Evolutionary conservation across 768 basidiomycete genomes (phyloP), one percentile per base, ranked within the genome.

Genomic region (Phaffia australis): DNA sequence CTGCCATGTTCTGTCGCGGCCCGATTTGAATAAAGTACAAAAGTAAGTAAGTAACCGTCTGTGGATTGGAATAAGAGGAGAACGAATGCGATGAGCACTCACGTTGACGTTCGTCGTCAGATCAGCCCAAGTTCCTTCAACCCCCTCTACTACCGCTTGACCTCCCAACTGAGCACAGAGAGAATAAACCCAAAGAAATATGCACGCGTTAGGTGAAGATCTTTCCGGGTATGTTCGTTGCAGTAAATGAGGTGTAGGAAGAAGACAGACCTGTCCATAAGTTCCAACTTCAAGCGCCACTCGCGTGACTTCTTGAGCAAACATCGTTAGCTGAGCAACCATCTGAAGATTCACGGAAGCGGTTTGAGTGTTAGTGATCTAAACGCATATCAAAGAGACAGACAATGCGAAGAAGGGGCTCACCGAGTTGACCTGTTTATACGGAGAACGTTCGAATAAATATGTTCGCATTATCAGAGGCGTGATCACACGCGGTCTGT

Each of bases 31-130:
- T 32, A 25, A 60, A 46, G 51, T 14, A 59, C 51, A 27, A 48
- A 50, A 46, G 29, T 69, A 65, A 69, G 58, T 48, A 21, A 19
- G 32, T 16, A 48, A 55, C 16, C 35, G 25, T 16, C 47, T 29
- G 50, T 30, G 27, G 32, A 21, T 60, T 27, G 4, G n/a, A 47
- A 21, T 14, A 42, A 6, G 32, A 51, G 30, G 32, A 27, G 51
- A n/a, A 11, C n/a, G 29, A 27, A 7, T 49, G 62, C 29, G 18
- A n/a, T 48, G 21, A 19, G 7, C 18, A 69, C 75, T 69, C 66
- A 75, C 74, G 70, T 77, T 77, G 65, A 77, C 75, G 65, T 77
- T 75, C 30, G 74, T 74, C 0, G 75, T 77, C 15, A 75, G 68
- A 56, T 75, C 74, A 19, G 71, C 73, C 75, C 75, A 76, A 27